A percentile compares a stretch with the other conserved stretches of the same genome.
Conservation (phyloP, 768 basidiomycete species). For the Phylloporus rhodoxanthus region DNA sequence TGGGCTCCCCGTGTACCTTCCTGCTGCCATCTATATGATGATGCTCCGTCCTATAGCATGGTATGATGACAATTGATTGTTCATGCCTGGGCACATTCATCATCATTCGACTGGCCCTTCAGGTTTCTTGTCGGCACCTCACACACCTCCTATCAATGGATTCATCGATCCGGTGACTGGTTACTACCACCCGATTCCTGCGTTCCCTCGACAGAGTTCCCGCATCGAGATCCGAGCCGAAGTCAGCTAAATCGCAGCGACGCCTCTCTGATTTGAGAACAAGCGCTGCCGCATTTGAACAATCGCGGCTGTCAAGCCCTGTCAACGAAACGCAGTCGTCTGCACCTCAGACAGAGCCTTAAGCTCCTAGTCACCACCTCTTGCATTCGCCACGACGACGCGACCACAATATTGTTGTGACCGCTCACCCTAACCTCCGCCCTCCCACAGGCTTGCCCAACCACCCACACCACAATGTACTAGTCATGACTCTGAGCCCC, state of each 20-base stretch:
- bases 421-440: no score
- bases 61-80: constrained; percentile 46
- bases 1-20: constrained; percentile 72
- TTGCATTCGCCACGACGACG: no score
- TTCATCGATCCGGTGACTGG: constrained; percentile 65
- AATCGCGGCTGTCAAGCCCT: constrained; percentile 31
- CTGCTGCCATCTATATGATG: constrained; percentile 59
- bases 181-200: constrained; percentile 62
- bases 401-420: no score
- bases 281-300: constrained; percentile 47
- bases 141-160: constrained; percentile 56
- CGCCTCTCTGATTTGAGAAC: constrained; percentile 44
- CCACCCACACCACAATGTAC: no score
- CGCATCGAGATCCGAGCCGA: constrained; percentile 63
- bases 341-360: constrained; percentile 11
- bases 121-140: constrained; percentile 55
- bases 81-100: constrained; percentile 57
- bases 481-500: no score
- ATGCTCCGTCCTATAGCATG: constrained; percentile 60
- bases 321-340: constrained; percentile 12
- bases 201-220: constrained; percentile 64
- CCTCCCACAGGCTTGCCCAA: no score
- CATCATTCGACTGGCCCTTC: constrained; percentile 56
- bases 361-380: no score
- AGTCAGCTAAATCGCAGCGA: constrained; percentile 20